These are phyloP conservation scores for Microstroma glucosiphilum DNA, from an alignment of 1,284 basidiomycete species.

Conservation along the genomic window DNA sequence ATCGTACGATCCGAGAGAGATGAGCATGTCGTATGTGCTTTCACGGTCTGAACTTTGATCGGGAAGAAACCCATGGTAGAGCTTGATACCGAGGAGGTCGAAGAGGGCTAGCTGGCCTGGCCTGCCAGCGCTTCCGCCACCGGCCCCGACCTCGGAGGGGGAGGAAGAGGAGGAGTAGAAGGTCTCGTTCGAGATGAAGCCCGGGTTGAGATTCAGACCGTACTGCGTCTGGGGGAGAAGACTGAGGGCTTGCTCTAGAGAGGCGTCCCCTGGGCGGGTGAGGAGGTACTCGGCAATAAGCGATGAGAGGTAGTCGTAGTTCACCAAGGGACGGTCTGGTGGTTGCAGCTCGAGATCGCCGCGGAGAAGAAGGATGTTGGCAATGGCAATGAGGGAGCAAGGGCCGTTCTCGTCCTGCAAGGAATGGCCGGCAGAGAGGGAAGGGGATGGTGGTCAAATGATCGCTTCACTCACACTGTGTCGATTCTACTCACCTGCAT, in stretches of 20 bases:
- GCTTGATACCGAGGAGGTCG: background rate
- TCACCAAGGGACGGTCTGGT: conserved; percentile 62
- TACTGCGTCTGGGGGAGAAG: conserved; percentile 71
- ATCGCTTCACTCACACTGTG: too few species aligned
- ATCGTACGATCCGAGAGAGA: conserved; percentile 16
- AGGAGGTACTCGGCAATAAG: conserved; percentile 77
- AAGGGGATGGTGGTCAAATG: too few species aligned
- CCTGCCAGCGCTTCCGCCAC: background rate
- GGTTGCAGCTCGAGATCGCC: conserved; percentile 52
- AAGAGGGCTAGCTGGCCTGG: conserved; percentile 1
- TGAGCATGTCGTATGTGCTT: background rate
- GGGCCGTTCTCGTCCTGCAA: conserved; percentile 55
- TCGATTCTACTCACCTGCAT: conserved; percentile 4
- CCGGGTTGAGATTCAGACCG: conserved; percentile 55
- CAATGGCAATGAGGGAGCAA: conserved; percentile 79
- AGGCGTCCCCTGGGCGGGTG: conserved; percentile 16
- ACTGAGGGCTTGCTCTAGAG: conserved; percentile 67
- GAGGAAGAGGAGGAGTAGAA: conserved; percentile 24
- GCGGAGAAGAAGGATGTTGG: conserved; percentile 41
- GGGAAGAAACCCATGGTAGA: conserved; percentile 11
- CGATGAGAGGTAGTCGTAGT: conserved; percentile 74
- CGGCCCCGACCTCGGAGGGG: background rate
- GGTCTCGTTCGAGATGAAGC: conserved; percentile 27
- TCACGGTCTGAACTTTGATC: background rate
- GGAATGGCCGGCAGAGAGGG: too few species aligned